Evolutionary conservation across 1,139 yeast genomes (phyloP).

Genomic region (Blastobotrys ciferrii): DNA sequence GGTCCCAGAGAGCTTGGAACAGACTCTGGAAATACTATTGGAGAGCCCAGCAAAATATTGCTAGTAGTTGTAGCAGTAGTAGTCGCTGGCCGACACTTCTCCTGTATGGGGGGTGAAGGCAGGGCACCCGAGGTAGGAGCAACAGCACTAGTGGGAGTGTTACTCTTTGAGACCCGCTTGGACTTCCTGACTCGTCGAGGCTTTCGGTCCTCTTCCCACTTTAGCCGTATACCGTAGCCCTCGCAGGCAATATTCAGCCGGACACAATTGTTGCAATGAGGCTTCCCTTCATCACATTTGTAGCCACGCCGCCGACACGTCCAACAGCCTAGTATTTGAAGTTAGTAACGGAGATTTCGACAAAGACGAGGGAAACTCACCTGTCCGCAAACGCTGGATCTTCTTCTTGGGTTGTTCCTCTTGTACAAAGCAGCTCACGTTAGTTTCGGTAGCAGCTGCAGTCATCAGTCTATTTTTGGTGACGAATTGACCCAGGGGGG

Average conservation of each 20-base stretch:
- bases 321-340: constrained; percentile 55
- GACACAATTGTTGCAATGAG: constrained; percentile 38
- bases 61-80: background rate
- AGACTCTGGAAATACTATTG: background rate
- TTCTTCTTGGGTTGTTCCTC: constrained; percentile 23
- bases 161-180: constrained; percentile 3
- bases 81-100: too few species aligned
- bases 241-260: constrained; percentile 29
- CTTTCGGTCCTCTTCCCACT: constrained; percentile 26
- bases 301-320: constrained; percentile 79
- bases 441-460: background rate
- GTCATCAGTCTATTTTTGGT: too few species aligned
- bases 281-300: constrained; percentile 78
- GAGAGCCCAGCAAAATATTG: too few species aligned
- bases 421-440: background rate
- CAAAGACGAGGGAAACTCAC: constrained; percentile 19
- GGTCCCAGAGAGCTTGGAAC: background rate
- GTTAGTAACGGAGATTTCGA: background rate
- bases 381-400: constrained; percentile 30
- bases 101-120: too few species aligned
- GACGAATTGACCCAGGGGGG: too few species aligned
- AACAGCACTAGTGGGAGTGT: background rate
- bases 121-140: too few species aligned
- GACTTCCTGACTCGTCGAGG: constrained; percentile 10
- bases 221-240: constrained; percentile 32